Percentiles rank a stretch among this genome's conserved stretches.
These are phyloP conservation scores for Fragaria nilgerrensis DNA, from an alignment of 306 rosid genomes.

Conservation along the genomic window DNA sequence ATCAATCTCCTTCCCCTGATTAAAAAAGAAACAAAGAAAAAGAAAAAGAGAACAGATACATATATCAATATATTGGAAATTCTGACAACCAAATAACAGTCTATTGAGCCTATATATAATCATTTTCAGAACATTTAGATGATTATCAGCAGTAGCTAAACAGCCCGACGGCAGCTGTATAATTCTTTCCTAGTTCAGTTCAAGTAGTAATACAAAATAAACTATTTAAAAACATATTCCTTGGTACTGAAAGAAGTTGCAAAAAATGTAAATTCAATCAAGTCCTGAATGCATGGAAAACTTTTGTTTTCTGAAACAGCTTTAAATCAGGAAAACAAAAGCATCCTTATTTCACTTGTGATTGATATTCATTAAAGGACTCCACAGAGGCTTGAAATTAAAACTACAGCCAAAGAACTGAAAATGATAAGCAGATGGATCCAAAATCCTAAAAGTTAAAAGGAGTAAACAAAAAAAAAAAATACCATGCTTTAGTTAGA, in stretches of 20 bases:
- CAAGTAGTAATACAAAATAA: neutral
- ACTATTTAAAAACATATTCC: neutral
- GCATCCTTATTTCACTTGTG: neutral
- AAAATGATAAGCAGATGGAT: neutral
- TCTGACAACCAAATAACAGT: neutral
- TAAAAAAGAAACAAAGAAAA: too few relatives aligned
- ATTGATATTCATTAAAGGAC: neutral
- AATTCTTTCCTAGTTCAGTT: neutral
- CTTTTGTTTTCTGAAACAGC: neutral
- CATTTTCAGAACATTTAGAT: neutral
- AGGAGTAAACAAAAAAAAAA: too few relatives aligned
- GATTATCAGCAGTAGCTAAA: conserved; percentile 1
- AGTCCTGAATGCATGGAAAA: neutral
- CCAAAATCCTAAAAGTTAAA: neutral
- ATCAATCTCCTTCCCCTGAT: conserved; percentile 40
- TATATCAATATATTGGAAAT: neutral
- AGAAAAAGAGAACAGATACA: neutral
- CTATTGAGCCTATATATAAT: neutral
- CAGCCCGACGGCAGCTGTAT: neutral
- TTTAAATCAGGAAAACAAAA: neutral
- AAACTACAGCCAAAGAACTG: neutral
- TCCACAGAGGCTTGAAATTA: neutral
- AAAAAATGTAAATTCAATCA: neutral
- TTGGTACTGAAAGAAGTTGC: neutral
- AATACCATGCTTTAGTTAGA: neutral